Evolutionary conservation across 192 early-diverging fungal genomes (phyloP).

Genomic region (Coemansia sp.): DNA sequence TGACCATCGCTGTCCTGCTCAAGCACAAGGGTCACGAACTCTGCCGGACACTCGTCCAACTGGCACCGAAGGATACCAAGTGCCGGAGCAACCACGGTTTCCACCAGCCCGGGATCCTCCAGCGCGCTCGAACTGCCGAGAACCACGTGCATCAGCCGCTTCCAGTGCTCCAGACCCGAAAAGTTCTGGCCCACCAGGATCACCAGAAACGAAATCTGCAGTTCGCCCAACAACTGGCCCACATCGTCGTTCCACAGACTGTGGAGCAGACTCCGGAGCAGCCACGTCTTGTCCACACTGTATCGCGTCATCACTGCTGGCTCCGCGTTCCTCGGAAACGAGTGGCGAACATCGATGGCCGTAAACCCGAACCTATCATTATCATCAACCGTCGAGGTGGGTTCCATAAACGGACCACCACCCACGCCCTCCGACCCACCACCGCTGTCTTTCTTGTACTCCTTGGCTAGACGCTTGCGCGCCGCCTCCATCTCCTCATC

Average conservation of each 20-base stretch:
- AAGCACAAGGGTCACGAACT: conserved; percentile 38
- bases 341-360: conserved; percentile 74
- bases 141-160: conserved; percentile 70
- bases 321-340: conserved; percentile 73
- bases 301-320: conserved; percentile 71
- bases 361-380: conserved; percentile 62
- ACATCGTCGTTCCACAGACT: conserved; percentile 31
- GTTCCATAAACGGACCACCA: neutral
- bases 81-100: conserved; percentile 59
- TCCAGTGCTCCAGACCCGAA: conserved; percentile 88
- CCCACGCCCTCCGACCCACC: neutral
- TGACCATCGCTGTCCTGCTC: conserved; percentile 26
- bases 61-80: conserved; percentile 39
- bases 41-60: conserved; percentile 22
- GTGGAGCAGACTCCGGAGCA: conserved; percentile 45
- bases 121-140: conserved; percentile 67
- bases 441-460: too few species aligned
- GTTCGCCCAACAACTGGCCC: conserved; percentile 67
- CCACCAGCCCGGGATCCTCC: conserved; percentile 18
- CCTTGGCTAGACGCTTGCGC: neutral
- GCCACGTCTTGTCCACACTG: conserved; percentile 88
- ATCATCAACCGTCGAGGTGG: neutral
- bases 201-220: conserved; percentile 80
- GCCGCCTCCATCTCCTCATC: conserved; percentile 60
- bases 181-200: conserved; percentile 80